phyloP scores from a whole-genome alignment of 2,329 filamentous ascomycete species.

The Alternaria conjuncta region DNA sequence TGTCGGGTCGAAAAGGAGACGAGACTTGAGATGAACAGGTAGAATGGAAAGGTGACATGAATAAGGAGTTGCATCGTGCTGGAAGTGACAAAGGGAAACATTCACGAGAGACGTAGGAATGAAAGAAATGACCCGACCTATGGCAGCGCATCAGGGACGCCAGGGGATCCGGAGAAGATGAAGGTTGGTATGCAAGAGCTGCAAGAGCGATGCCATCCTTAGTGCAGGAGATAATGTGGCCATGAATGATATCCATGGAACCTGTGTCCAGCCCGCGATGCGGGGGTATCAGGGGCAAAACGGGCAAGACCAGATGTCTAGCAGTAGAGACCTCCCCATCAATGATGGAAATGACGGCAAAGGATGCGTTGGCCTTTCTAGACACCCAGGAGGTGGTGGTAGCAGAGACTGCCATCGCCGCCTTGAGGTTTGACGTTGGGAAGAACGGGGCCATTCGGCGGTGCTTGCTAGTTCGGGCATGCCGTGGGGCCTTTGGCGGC shows the following conservation, averaged over 20 bases:
- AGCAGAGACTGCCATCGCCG: slow-evolving; percentile 1
- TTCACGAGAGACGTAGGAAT: no score
- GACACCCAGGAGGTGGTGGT: neutral
- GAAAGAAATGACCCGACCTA: neutral
- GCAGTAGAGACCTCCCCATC: accelerated
- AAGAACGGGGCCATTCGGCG: neutral
- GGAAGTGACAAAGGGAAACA: neutral
- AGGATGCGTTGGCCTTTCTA: neutral
- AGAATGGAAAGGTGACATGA: neutral
- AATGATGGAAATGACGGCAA: no score
- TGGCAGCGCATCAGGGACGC: no score
- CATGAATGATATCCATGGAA: neutral
- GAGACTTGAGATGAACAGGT: neutral
- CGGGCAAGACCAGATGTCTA: neutral
- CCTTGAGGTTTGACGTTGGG: slow-evolving; percentile 11
- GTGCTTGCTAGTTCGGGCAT: neutral
- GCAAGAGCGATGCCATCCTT: neutral
- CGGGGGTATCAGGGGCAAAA: neutral
- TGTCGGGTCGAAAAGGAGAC: neutral
- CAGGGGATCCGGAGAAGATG: neutral
- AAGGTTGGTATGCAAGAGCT: no score
- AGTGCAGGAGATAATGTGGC: neutral
- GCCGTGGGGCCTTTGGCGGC: slow-evolving; percentile 2
- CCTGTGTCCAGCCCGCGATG: neutral
- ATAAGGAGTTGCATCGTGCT: no score